Conservation (phyloP, 2,329 filamentous ascomycete genomes). For the Chaetomium strumarium region DNA sequence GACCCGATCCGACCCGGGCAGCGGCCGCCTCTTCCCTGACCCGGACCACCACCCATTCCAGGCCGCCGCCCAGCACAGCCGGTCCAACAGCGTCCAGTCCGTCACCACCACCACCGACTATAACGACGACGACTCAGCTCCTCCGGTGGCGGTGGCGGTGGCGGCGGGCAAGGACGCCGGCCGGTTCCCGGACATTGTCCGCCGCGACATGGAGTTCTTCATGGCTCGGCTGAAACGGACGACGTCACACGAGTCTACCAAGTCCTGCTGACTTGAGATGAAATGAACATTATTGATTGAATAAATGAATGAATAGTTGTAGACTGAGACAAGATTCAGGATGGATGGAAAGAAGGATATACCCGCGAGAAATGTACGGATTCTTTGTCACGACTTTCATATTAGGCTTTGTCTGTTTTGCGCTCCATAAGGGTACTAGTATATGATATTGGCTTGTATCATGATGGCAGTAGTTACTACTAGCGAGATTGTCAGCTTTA, state of each 20-base stretch:
- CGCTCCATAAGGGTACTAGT: no score
- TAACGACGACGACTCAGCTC: background rate
- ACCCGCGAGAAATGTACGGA: background rate
- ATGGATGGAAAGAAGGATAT: background rate
- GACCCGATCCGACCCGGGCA: background rate
- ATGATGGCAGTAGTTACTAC: background rate
- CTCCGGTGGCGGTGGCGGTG: background rate
- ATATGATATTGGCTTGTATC: background rate
- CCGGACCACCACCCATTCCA: background rate
- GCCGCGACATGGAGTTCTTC: slow-evolving; percentile 18
- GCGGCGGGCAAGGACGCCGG: background rate
- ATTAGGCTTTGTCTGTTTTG: background rate
- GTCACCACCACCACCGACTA: slow-evolving; percentile 7
- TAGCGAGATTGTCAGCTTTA: background rate
- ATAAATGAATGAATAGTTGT: no score
- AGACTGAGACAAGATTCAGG: background rate
- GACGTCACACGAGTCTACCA: slow-evolving; percentile 8
- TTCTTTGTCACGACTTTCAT: background rate
- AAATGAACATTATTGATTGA: background rate
- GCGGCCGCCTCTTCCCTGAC: background rate
- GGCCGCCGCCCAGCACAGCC: slow-evolving; percentile 12
- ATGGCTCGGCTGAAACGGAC: slow-evolving; percentile 15
- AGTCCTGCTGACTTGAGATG: background rate
- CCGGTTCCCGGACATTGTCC: slow-evolving; percentile 12
- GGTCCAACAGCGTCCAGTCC: slow-evolving; percentile 14